Conservation (phyloP, 805 yeast genomes). For the Myxozyma udenii region DNA sequence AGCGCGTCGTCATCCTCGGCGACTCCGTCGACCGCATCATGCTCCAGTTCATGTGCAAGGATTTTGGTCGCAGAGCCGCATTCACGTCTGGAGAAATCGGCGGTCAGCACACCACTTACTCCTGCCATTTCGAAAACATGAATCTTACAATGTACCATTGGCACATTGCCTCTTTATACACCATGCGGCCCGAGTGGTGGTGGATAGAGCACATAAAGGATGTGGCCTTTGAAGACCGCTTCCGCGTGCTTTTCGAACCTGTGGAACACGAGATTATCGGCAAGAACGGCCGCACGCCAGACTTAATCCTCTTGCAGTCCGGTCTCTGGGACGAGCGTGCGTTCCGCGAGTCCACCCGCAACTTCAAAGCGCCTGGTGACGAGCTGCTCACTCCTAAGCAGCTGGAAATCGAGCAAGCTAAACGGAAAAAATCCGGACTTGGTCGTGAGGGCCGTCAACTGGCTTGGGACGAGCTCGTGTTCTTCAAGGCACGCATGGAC, state of each 20-base stretch:
- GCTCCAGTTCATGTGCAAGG: conserved; percentile 23
- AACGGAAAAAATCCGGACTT: conserved; percentile 10
- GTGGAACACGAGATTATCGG: conserved; percentile 13
- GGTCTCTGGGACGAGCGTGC: conserved; percentile 30
- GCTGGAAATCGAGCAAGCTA: neutral
- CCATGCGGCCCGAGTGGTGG: conserved; percentile 26
- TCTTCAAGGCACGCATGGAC: conserved; percentile 19
- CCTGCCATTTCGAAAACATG: conserved; percentile 12
- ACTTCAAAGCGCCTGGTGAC: conserved; percentile 9
- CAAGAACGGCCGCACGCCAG: conserved; percentile 21
- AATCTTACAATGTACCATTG: conserved; percentile 26
- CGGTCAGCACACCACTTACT: conserved; percentile 25
- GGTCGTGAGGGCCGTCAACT: conserved; percentile 25
- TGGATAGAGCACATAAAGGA: conserved; percentile 23
- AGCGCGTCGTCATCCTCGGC: conserved; percentile 23
- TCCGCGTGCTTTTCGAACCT: conserved; percentile 12
- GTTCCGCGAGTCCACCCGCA: conserved; percentile 15
- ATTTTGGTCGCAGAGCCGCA: neutral
- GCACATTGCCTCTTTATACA: conserved; percentile 26
- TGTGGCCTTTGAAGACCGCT: conserved; percentile 27
- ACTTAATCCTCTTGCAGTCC: conserved; percentile 20
- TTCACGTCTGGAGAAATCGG: conserved; percentile 9
- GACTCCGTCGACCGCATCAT: conserved; percentile 28
- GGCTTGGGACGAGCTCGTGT: conserved; percentile 24
- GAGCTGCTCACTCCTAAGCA: conserved; percentile 6